Percentiles rank a stretch among this genome's conserved stretches.
Conservation (phyloP, 352 stramenopile genomes). For the Pythium vanterpoolii region DNA sequence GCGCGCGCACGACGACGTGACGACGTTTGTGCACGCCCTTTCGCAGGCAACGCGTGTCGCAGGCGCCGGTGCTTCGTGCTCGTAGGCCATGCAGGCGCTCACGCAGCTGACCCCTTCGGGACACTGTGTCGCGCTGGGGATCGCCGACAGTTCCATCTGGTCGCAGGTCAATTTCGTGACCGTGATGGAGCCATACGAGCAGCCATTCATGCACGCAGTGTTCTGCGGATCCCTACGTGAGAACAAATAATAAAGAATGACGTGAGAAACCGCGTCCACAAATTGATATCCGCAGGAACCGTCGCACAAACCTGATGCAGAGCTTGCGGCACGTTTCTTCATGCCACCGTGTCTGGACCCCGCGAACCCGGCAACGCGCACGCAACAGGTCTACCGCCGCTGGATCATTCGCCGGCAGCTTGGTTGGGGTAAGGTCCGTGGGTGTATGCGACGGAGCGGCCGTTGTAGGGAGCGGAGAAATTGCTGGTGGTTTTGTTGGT, state of each 20-base stretch:
- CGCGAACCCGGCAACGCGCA: constrained; percentile 49
- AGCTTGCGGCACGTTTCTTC: constrained; percentile 70
- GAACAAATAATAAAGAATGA: constrained; percentile 2
- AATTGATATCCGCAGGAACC: background rate
- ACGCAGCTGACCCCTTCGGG: constrained; percentile 60
- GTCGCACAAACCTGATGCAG: constrained; percentile 38
- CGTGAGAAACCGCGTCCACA: background rate
- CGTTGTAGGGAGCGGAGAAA: background rate
- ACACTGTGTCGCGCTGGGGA: constrained; percentile 33
- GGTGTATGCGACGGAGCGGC: background rate
- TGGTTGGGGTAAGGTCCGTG: background rate
- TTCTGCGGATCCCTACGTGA: constrained; percentile 47
- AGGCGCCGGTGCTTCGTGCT: constrained; percentile 43
- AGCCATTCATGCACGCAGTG: constrained; percentile 71
- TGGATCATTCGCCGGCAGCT: constrained; percentile 15
- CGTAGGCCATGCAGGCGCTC: constrained; percentile 55
- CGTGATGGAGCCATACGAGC: constrained; percentile 68
- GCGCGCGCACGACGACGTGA: constrained; percentile 53
- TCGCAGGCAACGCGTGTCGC: constrained; percentile 52
- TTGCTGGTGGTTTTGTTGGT: background rate
- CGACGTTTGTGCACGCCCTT: constrained; percentile 53
- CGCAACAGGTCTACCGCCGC: constrained; percentile 40
- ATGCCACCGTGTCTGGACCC: constrained; percentile 67
- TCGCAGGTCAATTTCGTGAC: constrained; percentile 69
- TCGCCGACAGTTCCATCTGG: constrained; percentile 30